phyloP scores from a whole-genome alignment of 768 basidiomycete species.

The Termitomyces sp. region DNA sequence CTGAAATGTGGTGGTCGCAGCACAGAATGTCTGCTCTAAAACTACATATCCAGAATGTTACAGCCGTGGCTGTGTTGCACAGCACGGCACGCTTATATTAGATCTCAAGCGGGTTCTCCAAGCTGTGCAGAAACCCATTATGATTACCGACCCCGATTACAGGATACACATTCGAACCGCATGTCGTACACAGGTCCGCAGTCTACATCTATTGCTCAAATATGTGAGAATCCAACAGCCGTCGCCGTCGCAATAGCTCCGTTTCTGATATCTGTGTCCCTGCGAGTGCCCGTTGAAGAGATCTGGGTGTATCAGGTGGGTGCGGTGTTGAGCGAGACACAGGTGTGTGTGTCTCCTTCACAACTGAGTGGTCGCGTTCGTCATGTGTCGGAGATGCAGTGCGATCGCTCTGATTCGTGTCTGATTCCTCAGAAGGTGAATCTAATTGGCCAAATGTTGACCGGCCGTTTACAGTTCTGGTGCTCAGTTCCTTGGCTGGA shows the following conservation, averaged over 20 bases:
- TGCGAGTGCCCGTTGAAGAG: slow-evolving; percentile 34
- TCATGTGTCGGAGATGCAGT: slow-evolving; percentile 6
- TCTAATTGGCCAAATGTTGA: neutral
- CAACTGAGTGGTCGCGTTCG: neutral
- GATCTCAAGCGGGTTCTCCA: slow-evolving; percentile 21
- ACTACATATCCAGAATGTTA: slow-evolving; percentile 3
- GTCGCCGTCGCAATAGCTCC: slow-evolving; percentile 73
- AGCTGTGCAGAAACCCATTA: slow-evolving; percentile 25
- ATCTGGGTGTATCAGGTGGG: slow-evolving; percentile 18
- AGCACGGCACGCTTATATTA: slow-evolving; percentile 30
- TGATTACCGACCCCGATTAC: slow-evolving; percentile 16
- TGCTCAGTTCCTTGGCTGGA: neutral
- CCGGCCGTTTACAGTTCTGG: neutral
- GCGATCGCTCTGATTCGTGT: slow-evolving; percentile 6
- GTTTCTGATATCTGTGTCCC: slow-evolving; percentile 73
- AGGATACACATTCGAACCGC: neutral
- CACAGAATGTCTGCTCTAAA: neutral
- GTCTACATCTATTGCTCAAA: slow-evolving; percentile 33
- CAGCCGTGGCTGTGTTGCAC: slow-evolving; percentile 36
- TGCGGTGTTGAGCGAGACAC: slow-evolving; percentile 11
- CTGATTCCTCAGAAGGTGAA: slow-evolving; percentile 6
- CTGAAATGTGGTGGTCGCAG: neutral
- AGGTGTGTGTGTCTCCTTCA: slow-evolving; percentile 5
- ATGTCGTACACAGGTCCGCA: slow-evolving; percentile 13
- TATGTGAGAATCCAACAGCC: slow-evolving; percentile 72